These are phyloP conservation scores for Colletotrichum spinosum DNA, from an alignment of 2,329 filamentous ascomycete genomes.

Conservation along the genomic window DNA sequence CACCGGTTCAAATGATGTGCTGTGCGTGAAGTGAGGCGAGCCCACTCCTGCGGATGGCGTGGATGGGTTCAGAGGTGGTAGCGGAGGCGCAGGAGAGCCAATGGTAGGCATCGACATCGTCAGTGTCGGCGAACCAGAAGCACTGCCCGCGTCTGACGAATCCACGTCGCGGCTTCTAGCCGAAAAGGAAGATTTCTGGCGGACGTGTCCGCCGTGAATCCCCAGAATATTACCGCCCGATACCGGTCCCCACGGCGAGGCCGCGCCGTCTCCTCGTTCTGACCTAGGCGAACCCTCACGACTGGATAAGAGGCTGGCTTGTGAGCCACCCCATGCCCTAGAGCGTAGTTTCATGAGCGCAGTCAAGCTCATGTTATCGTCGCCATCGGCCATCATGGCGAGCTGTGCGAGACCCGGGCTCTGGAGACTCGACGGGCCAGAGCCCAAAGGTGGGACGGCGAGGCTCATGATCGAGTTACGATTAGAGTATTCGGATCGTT, in stretches of 20 bases:
- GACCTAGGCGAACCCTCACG: conserved; percentile 63
- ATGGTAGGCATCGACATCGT: conserved; percentile 53
- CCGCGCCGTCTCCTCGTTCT: conserved; percentile 60
- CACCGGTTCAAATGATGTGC: conserved; percentile 51
- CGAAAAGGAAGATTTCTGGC: conserved; percentile 64
- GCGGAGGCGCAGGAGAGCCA: conserved; percentile 42
- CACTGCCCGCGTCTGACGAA: conserved; percentile 59
- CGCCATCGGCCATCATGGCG: conserved; percentile 69
- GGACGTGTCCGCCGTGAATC: conserved; percentile 47
- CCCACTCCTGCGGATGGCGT: conserved; percentile 34
- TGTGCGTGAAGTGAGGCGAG: conserved; percentile 42
- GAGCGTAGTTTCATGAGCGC: conserved; percentile 79
- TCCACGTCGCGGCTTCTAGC: conserved; percentile 62
- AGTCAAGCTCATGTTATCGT: conserved; percentile 78
- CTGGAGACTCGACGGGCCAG: conserved; percentile 64
- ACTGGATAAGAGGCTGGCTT: conserved; percentile 73
- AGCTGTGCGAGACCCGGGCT: conserved; percentile 84
- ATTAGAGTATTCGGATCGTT: conserved; percentile 95
- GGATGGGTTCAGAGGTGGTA: conserved; percentile 30
- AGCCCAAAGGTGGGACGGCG: conserved; percentile 61
- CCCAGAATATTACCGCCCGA: conserved; percentile 33
- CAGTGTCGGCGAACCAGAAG: conserved; percentile 63
- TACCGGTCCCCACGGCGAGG: conserved; percentile 52
- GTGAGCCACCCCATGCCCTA: conserved; percentile 84
- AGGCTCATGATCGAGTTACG: conserved; percentile 90